A percentile compares a stretch with the other conserved stretches of the same genome.
Evolutionary conservation across 345 rosid species (phyloP).

Genomic region (Raphanus sativus): DNA sequence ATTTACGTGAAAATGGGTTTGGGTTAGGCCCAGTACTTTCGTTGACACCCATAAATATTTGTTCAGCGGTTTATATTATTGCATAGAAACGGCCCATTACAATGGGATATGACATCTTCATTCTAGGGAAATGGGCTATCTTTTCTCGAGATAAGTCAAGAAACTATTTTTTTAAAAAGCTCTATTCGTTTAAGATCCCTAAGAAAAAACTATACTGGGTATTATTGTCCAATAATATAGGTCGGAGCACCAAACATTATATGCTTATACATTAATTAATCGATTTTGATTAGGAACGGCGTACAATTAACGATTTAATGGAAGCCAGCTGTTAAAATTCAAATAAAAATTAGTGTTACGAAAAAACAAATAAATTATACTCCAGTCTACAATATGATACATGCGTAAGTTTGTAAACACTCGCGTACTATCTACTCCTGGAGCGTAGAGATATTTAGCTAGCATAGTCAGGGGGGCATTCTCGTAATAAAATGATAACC

Average conservation of each 20-base stretch:
- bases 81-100: background rate
- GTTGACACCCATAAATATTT: background rate
- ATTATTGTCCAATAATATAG: conserved; percentile 30
- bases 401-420: conserved; percentile 13
- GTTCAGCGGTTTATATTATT: background rate
- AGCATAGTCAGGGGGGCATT: conserved; percentile 14
- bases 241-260: conserved; percentile 14
- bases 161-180: background rate
- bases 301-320: conserved; percentile 4
- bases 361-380: background rate
- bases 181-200: conserved; percentile 22
- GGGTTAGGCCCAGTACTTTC: background rate
- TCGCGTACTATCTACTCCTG: background rate
- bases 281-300: conserved; percentile 9
- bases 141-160: background rate
- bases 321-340: conserved; percentile 9
- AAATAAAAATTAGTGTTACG: background rate
- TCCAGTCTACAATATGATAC: background rate
- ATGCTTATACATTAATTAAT: background rate
- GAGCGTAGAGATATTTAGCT: background rate
- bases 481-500: conserved; percentile 7
- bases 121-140: background rate
- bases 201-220: conserved; percentile 16
- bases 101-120: background rate
- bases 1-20: background rate